Conservation (phyloP, 768 basidiomycete genomes). For the Lyophyllum atratum region DNA sequence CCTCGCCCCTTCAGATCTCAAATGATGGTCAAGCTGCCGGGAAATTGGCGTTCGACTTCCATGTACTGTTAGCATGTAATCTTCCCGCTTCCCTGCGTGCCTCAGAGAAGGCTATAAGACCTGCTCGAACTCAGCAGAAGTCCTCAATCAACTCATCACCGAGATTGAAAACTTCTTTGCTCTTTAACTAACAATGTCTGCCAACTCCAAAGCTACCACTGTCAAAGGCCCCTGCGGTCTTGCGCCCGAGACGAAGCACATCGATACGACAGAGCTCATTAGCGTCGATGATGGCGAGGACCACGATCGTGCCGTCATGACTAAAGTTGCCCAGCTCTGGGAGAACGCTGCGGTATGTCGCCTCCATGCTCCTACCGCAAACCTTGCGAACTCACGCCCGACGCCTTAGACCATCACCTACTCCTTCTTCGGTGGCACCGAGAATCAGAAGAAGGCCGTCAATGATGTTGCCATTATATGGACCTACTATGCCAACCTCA, state of each 20-base stretch:
- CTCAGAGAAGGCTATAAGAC: too few species aligned
- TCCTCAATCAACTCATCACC: too few species aligned
- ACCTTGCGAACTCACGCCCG: not conserved
- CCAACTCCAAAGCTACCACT: too few species aligned
- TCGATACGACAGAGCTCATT: too few species aligned
- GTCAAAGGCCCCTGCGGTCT: not conserved
- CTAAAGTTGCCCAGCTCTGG: not conserved
- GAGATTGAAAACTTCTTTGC: too few species aligned
- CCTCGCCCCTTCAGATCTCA: too few species aligned
- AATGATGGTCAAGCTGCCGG: too few species aligned
- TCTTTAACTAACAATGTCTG: too few species aligned
- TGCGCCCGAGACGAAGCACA: not conserved
- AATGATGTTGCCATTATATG: constrained; percentile 9
- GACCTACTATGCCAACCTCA: constrained; percentile 17
- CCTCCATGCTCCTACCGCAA: not conserved
- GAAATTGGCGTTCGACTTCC: too few species aligned
- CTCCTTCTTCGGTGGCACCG: constrained; percentile 17
- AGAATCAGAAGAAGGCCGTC: constrained; percentile 16
- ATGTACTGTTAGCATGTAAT: too few species aligned
- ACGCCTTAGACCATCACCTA: not conserved
- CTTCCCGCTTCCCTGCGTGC: too few species aligned
- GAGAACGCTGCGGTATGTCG: not conserved
- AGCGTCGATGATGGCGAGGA: not conserved
- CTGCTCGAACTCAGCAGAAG: too few species aligned
- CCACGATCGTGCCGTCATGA: not conserved